A percentile compares a stretch with the other conserved stretches of the same genome.
Conservation (phyloP, 108 stramenopile genomes). For the Halocafeteria seosinensis region DNA sequence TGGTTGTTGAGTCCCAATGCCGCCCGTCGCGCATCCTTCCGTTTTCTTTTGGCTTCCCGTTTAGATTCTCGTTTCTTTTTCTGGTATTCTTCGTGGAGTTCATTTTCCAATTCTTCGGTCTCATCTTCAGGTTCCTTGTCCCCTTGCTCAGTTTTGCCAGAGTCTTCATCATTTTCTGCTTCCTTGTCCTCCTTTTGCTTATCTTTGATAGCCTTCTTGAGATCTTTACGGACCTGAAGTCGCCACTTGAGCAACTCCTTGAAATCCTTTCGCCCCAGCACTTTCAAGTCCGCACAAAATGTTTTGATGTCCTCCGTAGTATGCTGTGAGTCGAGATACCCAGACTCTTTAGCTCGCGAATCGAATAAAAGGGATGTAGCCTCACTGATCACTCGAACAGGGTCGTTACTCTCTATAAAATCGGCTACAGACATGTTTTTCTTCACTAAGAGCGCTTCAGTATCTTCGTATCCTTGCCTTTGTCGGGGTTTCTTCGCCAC, state of each 20-base stretch:
- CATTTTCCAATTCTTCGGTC: slow-evolving; percentile 43
- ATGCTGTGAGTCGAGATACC: slow-evolving; percentile 50
- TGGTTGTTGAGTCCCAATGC: not conserved
- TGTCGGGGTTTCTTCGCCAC: slow-evolving; percentile 53
- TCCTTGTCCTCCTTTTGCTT: not conserved
- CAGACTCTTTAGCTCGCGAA: not conserved
- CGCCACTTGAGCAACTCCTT: slow-evolving; percentile 78
- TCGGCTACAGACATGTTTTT: slow-evolving; percentile 49
- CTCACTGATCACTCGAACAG: slow-evolving; percentile 65
- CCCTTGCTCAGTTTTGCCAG: no score
- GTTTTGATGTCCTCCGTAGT: slow-evolving; percentile 69
- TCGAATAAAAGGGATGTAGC: slow-evolving; percentile 64
- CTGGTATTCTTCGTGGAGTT: slow-evolving; percentile 45
- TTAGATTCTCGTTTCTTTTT: slow-evolving; percentile 64
- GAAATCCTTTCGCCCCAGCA: slow-evolving; percentile 88
- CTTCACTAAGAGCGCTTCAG: slow-evolving; percentile 56
- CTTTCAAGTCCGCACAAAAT: slow-evolving; percentile 64
- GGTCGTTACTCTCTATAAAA: slow-evolving; percentile 66
- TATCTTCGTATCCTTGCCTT: slow-evolving; percentile 75
- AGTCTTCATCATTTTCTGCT: slow-evolving; percentile 14
- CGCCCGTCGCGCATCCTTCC: slow-evolving; percentile 36
- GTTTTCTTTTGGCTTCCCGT: slow-evolving; percentile 69
- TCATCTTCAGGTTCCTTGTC: slow-evolving; percentile 10
- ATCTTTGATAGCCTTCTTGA: no score
- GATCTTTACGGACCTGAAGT: slow-evolving; percentile 6